Evolutionary conservation across 2,329 filamentous ascomycete genomes (phyloP).

Genomic region (Didymella pomorum): DNA sequence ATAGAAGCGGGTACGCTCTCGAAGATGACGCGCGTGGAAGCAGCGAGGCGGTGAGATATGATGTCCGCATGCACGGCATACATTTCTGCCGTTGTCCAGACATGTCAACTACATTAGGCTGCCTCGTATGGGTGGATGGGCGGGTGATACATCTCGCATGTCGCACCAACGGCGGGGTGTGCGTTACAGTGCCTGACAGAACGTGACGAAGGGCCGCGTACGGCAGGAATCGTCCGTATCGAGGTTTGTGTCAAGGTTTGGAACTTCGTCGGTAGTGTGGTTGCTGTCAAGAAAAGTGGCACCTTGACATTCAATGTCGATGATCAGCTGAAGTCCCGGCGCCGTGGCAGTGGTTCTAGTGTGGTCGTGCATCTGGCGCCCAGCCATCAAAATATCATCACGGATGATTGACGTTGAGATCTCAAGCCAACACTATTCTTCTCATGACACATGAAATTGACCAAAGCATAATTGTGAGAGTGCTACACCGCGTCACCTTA

Average conservation of each 20-base stretch:
- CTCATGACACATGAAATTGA: constrained; percentile 4
- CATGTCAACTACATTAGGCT: constrained; percentile 2
- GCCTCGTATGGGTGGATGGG: constrained; percentile 12
- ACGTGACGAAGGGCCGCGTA: constrained; percentile 16
- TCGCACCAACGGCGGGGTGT: constrained; percentile 20
- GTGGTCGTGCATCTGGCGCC: not conserved
- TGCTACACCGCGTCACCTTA: constrained; percentile 21
- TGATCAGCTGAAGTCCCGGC: constrained; percentile 8
- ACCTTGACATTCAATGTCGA: not conserved
- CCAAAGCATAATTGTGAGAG: constrained; percentile 9
- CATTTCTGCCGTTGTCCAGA: constrained; percentile 4
- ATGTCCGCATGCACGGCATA: constrained; percentile 2
- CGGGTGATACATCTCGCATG: constrained; percentile 18
- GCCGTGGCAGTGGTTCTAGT: constrained; percentile 4
- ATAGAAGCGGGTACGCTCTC: not conserved
- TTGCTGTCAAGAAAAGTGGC: constrained; percentile 3
- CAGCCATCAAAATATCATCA: constrained; percentile 2
- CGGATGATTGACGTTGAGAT: not conserved
- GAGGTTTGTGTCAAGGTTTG: not conserved
- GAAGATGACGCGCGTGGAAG: not conserved
- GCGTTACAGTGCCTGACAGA: constrained; percentile 19
- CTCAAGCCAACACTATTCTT: constrained; percentile 5
- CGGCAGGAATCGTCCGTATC: not conserved
- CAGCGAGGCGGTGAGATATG: constrained; percentile 1
- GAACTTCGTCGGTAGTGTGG: not conserved